Evolutionary conservation across 352 stramenopile species (phyloP), one percentile per base, ranked within the genome.

Genomic region (Globisporangium lucens): DNA sequence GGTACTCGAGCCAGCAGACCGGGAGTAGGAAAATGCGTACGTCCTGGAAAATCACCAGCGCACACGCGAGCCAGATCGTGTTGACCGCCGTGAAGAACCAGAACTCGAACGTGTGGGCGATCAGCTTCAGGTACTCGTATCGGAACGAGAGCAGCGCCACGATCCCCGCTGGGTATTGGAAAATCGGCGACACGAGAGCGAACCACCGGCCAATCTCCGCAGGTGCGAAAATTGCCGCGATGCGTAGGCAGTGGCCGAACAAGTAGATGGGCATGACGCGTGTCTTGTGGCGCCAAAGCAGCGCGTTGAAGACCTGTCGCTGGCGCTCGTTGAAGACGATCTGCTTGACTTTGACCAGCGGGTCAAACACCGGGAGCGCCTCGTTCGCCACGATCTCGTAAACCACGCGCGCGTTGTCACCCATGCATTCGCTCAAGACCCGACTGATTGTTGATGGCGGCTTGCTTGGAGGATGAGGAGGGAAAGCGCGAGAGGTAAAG

Each of bases 381-480:
- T 69, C 46, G 29, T 43, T 52, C 15, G 64, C 64, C 22, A 52
- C 64, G 47, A 65, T 65, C 56, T 65, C 64, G 57, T 69, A 69
- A 20, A 68, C 38, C 29, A 59, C 53, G 53, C 4, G 53, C 27
- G 53, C 47, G 8, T 9, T n/a, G 47, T 55, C 47, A 13, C 20
- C n/a, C 47, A 55, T 29, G 47, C 47, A 55, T 55, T 55, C 47
- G n/a, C n/a, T 29, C 47, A 24, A 0, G 15, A 8, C 29, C n/a
- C 30, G 38, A 43, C 36, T 46, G 38, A 3, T 20, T 46, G 38
- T 20, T 17, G 38, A 6, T 12, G 12, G 38, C 12, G 38, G 12
- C 3, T 10, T 46, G 38, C 38, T 46, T 46, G 38, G 12, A 20
- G 20, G 38, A 46, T 3, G 38, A 46, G 7, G 36, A 43, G 10